Base-by-base conservation (phyloP, 2,329 filamentous ascomycete genomes). In the Moelleriella libera region DNA sequence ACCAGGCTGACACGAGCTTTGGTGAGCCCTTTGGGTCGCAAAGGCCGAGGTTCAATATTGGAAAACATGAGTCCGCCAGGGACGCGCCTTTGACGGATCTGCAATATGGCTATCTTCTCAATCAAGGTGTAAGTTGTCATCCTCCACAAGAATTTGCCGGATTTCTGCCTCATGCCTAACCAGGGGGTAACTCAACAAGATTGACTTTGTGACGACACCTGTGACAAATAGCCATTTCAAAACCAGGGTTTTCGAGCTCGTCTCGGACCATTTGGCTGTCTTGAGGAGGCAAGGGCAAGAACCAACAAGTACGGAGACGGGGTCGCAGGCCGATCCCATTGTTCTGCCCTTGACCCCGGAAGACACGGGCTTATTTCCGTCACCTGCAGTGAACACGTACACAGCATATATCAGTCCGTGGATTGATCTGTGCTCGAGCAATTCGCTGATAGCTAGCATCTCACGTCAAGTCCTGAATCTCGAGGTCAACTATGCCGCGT, bases 401-500 rank as follows among this genome's bases (percentile, higher is more conserved):
- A 75, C 94, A 45, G 86, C 81, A 11, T 82, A 84, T 49, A 80
- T 80, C n/a, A 95, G 88, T 63, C 78, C 87, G 5, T 97, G 90
- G 90, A 90, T 95, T 54, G 89, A 97, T 60, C 69, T 97, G 10
- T 83, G 82, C 57, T 94, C 89, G 2, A 68, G 80, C 1, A 84
- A 96, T 62, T 85, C 88, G 6, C 65, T 90, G 52, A 82, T 97
- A 52, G 81, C 88, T 6, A 86, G 85, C 61, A 75, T 97, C 49
- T 96, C 90, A 37, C 80, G 86, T 43, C 90, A 96, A 66, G 85
- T 94, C 6, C 71, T 98, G 52, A 88, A 88, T 60, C 74, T 95
- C 40, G 92, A 98, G 62, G 76, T 97, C 44, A 85, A 88, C 45
- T 98, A 96, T 66, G 92, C 94, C 53, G 89, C 88, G 52, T 98